Evolutionary conservation across 2,329 filamentous ascomycete genomes (phyloP).

Genomic region (Podosphaera leucotricha): DNA sequence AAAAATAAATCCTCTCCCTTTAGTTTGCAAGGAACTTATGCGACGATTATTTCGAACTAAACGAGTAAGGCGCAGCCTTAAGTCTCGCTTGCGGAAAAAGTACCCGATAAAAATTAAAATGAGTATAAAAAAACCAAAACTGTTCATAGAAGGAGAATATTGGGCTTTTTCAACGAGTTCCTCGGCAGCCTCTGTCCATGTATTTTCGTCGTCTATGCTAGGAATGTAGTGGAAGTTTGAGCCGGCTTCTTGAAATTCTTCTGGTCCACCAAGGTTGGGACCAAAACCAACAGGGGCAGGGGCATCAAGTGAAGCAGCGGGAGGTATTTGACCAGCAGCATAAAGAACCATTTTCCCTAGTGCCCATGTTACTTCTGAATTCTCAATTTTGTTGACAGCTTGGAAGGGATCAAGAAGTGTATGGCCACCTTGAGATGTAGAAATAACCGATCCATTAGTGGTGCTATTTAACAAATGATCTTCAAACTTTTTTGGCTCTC

Average conservation of each 20-base stretch:
- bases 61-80: conserved; percentile 36
- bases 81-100: conserved; percentile 57
- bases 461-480: conserved; percentile 34
- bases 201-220: conserved; percentile 26
- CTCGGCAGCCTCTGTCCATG: conserved; percentile 28
- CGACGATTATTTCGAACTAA: conserved; percentile 25
- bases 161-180: conserved; percentile 42
- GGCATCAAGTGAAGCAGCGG: conserved; percentile 22
- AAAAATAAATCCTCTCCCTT: conserved; percentile 37
- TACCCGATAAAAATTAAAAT: conserved; percentile 46
- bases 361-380: conserved; percentile 89
- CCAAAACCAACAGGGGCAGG: conserved; percentile 71
- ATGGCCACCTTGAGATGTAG: conserved; percentile 41
- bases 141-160: conserved; percentile 44
- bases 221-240: conserved; percentile 20
- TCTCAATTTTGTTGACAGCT: conserved; percentile 77
- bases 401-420: conserved; percentile 72
- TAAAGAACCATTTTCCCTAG: conserved; percentile 92
- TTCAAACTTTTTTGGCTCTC: conserved; percentile 48
- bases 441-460: conserved; percentile 34
- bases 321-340: conserved; percentile 66
- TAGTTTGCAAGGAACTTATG: conserved; percentile 24
- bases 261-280: conserved; percentile 35
- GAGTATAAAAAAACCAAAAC: conserved; percentile 48
- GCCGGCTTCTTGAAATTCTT: conserved; percentile 68